Evolutionary conservation across 768 basidiomycete species (phyloP).

Genomic region (Sistotremastrum niveocremeum): DNA sequence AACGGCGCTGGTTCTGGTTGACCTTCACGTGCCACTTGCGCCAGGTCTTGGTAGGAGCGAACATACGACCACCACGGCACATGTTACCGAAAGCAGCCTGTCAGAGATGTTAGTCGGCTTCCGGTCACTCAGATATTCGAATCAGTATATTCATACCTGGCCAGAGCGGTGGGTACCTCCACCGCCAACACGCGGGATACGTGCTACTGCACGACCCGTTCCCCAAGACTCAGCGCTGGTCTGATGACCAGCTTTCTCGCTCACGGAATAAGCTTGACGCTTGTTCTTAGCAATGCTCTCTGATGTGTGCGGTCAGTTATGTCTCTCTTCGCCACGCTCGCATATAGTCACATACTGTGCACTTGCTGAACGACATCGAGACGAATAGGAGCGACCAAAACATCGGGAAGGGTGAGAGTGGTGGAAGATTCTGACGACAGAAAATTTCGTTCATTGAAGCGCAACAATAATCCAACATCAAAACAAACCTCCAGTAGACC

Average conservation of each 20-base stretch:
- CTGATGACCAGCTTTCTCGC: constrained; percentile 97
- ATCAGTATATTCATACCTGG: constrained; percentile 40
- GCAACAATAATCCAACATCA: too few species aligned
- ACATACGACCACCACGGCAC: constrained; percentile 99
- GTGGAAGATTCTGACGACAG: constrained; percentile 55
- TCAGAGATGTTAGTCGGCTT: neutral
- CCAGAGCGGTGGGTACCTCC: constrained; percentile 98
- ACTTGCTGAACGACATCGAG: constrained; percentile 97
- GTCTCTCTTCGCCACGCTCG: neutral
- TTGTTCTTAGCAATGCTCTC: constrained; percentile 98
- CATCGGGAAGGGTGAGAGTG: constrained; percentile 88
- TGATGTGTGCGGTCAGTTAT: constrained; percentile 21
- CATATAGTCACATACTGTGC: constrained; percentile 72
- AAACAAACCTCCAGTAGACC: too few species aligned
- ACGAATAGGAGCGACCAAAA: constrained; percentile 95
- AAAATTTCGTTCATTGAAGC: neutral
- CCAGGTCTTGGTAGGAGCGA: constrained; percentile 99
- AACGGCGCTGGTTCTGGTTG: constrained; percentile 98
- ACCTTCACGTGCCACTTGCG: constrained; percentile 99
- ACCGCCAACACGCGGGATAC: constrained; percentile 99
- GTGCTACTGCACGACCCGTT: constrained; percentile 98
- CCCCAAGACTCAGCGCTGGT: constrained; percentile 99
- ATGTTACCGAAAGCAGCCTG: constrained; percentile 99
- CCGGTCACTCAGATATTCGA: neutral
- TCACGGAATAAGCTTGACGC: constrained; percentile 93